phyloP scores from a whole-genome alignment of 2,329 filamentous ascomycete species.

The Cladosporium cucumerinum region DNA sequence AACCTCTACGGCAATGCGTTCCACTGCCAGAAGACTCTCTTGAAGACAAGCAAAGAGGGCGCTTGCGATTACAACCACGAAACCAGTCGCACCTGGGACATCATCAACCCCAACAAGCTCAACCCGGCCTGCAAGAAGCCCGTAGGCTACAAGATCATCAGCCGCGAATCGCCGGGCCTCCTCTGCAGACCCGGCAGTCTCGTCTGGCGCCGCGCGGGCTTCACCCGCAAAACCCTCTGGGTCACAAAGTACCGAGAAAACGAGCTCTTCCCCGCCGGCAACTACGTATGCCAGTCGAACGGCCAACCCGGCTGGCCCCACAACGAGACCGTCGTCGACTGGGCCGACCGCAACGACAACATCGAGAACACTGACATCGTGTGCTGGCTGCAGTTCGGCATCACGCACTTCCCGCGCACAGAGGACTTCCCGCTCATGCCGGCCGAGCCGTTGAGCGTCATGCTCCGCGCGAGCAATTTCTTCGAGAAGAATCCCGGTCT shows the following conservation, averaged over 20 bases:
- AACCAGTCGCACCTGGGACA: constrained; percentile 56
- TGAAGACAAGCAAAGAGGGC: constrained; percentile 22
- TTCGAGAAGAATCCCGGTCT: constrained; percentile 53
- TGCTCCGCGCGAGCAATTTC: constrained; percentile 52
- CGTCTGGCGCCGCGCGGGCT: constrained; percentile 46
- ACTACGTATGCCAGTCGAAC: constrained; percentile 47
- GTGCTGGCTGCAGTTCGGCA: constrained; percentile 49
- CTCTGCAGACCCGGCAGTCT: constrained; percentile 46
- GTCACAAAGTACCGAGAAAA: constrained; percentile 53
- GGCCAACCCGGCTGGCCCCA: constrained; percentile 38
- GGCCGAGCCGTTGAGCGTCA: constrained; percentile 47
- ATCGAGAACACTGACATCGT: constrained; percentile 49
- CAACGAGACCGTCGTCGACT: constrained; percentile 37
- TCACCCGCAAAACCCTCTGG: constrained; percentile 53
- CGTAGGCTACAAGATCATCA: constrained; percentile 49
- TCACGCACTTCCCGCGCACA: constrained; percentile 47
- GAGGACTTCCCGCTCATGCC: constrained; percentile 54
- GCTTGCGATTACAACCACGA: constrained; percentile 37
- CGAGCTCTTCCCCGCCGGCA: constrained; percentile 50
- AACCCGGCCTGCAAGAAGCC: constrained; percentile 48
- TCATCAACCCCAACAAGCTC: constrained; percentile 47
- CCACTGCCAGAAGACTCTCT: constrained; percentile 44
- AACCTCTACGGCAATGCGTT: constrained; percentile 64
- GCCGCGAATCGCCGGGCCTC: constrained; percentile 49
- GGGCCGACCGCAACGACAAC: constrained; percentile 43